These are phyloP conservation scores for Leptomonas pyrrhocoris DNA, from an alignment of 208 protist species.

Conservation along the genomic window DNA sequence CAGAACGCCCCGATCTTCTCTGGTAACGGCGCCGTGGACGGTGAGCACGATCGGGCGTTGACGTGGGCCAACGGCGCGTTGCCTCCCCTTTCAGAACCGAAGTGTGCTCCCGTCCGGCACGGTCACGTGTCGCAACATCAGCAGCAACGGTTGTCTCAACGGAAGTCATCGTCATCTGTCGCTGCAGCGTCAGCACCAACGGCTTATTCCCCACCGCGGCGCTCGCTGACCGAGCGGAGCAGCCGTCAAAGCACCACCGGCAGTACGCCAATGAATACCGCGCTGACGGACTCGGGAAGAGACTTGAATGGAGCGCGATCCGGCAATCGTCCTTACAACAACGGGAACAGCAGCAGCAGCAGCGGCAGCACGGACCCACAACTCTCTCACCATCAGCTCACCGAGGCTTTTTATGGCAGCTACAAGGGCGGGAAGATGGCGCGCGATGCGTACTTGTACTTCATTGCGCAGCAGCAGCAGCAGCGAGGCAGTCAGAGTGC, in stretches of 20 bases:
- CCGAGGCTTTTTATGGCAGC: constrained; percentile 67
- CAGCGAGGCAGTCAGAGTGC: neutral
- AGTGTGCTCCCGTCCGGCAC: neutral
- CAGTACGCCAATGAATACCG: neutral
- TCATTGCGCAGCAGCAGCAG: constrained; percentile 33
- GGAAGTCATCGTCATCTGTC: neutral
- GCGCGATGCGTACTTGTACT: constrained; percentile 70
- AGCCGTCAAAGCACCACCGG: constrained; percentile 4
- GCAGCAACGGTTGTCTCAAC: neutral
- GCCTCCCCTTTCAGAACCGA: neutral
- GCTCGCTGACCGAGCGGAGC: neutral
- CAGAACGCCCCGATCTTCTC: neutral
- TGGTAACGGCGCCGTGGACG: neutral
- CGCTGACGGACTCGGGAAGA: neutral
- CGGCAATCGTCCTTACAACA: no score
- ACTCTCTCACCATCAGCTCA: constrained; percentile 68
- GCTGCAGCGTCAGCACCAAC: neutral
- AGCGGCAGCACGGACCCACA: constrained; percentile 14
- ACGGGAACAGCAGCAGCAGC: neutral
- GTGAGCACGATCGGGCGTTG: neutral
- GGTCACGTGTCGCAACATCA: neutral
- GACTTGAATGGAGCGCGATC: no score
- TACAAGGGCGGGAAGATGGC: constrained; percentile 60
- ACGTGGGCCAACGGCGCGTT: neutral
- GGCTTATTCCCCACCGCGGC: no score